A percentile compares a stretch with the other conserved stretches of the same genome.
These are phyloP conservation scores for Hypoxylon crocopeplum DNA, from an alignment of 495 filamentous ascomycete genomes.

Conservation along the genomic window DNA sequence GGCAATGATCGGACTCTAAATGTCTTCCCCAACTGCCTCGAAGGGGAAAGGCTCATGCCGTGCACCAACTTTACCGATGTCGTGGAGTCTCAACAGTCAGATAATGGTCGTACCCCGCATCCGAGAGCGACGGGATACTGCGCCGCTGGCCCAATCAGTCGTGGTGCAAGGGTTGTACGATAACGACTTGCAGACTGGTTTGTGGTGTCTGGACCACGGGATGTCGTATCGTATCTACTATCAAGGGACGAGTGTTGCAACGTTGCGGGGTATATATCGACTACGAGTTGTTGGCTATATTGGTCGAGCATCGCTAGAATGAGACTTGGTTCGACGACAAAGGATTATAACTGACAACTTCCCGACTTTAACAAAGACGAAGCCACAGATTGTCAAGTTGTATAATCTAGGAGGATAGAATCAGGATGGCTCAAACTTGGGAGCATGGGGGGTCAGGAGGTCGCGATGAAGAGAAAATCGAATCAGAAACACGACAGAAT, in stretches of 20 bases:
- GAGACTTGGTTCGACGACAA: conserved; percentile 8
- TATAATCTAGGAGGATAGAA: background rate
- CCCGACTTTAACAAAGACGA: conserved; percentile 5
- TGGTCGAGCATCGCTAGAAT: background rate
- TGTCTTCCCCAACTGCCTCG: background rate
- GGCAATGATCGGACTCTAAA: conserved; percentile 19
- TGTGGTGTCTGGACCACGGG: conserved; percentile 12
- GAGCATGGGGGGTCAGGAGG: conserved; percentile 4
- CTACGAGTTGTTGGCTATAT: conserved; percentile 6
- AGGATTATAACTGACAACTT: conserved; percentile 8
- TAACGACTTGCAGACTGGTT: conserved; percentile 15
- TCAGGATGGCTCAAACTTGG: conserved; percentile 10
- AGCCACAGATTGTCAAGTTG: background rate
- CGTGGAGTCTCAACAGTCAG: conserved; percentile 17
- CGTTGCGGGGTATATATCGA: conserved; percentile 32
- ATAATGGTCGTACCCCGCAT: conserved; percentile 32
- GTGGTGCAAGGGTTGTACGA: conserved; percentile 15
- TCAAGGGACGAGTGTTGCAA: conserved; percentile 20
- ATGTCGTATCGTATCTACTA: conserved; percentile 14
- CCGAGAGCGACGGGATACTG: conserved; percentile 22
- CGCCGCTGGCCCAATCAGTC: conserved; percentile 25
- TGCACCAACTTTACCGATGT: conserved; percentile 20
- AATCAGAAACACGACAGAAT: conserved; percentile 16
- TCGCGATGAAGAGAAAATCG: conserved; percentile 19
- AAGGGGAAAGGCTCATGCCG: conserved; percentile 12